These are phyloP conservation scores for Stemphylium lycopersici DNA, from an alignment of 2,329 filamentous ascomycete species.

Conservation along the genomic window DNA sequence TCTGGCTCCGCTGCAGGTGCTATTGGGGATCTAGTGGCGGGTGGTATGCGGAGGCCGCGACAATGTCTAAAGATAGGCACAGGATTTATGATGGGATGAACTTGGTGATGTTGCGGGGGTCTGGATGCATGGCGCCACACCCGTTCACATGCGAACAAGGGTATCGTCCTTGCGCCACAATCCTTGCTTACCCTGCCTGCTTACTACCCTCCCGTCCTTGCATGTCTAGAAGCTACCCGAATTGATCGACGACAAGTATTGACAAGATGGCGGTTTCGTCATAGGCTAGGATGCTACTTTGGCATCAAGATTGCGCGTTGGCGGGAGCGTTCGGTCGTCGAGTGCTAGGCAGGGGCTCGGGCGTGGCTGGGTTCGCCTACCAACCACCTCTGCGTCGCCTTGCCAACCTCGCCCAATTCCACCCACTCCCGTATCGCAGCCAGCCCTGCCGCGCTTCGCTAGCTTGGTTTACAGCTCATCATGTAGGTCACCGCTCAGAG, in stretches of 20 bases:
- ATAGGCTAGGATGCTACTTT: neutral
- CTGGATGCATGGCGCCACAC: constrained; percentile 11
- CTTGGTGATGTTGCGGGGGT: constrained; percentile 36
- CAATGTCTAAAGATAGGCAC: constrained; percentile 32
- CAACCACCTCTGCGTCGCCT: constrained; percentile 33
- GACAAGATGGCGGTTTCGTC: constrained; percentile 10
- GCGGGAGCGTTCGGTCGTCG: constrained; percentile 11
- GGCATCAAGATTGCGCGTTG: constrained; percentile 12
- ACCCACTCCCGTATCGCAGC: constrained; percentile 36
- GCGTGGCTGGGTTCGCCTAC: constrained; percentile 37
- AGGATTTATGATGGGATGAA: constrained; percentile 18
- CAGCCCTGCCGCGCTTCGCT: constrained; percentile 26
- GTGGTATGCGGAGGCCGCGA: constrained; percentile 13
- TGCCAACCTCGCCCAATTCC: constrained; percentile 44
- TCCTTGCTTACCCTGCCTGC: neutral
- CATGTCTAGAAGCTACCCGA: neutral
- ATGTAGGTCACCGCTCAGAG: constrained; percentile 35
- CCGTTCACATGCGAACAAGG: neutral
- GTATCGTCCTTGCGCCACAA: neutral
- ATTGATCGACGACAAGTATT: neutral
- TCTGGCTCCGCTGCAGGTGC: constrained; percentile 20
- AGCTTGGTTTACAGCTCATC: constrained; percentile 26
- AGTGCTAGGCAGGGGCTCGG: constrained; percentile 8
- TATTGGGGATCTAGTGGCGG: constrained; percentile 18
- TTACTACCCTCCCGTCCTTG: neutral